Base-by-base conservation (phyloP, 495 filamentous ascomycete genomes). In the Geopyxis carbonaria region DNA sequence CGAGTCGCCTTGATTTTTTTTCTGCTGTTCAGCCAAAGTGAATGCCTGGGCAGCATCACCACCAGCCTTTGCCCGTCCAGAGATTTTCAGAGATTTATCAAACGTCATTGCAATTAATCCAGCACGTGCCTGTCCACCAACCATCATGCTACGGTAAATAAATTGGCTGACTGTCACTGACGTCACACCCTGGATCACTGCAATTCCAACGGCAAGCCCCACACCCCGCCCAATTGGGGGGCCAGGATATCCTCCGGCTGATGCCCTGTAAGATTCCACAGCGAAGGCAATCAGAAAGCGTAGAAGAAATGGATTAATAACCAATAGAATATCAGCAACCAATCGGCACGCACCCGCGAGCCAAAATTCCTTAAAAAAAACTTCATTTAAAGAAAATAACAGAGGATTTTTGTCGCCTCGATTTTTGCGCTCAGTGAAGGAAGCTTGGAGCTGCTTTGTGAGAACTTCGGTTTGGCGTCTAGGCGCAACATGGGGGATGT, bases 401-500 rank as follows among this genome's bases (percentile, higher is more conserved):
- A 97, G 62, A 0, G 86, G 79, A 42, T 78, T 69, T 48, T 80
- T 78, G 25, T 73, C 71, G 18, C 80, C 80, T 18, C 70, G 63
- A 24, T 64, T 64, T 4, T 70, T 64, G 4, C 84, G 70, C 37
- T 63, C 67, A 42, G 77, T 59, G 50, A 93, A 81, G 0, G 78
- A 70, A 23, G 61, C 65, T 16, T 71, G 61, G 18, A 89, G 59
- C 48, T 70, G 78, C 5, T 57, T 55, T 7, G 77, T 71, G 50
- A 93, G 53, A 3, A 70, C 55, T 16, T 81, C 70, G 27, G 78
- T 75, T n/a, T 69, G 63, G 28, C 87, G 68, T 40, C 78, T 56
- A 0, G 86, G 85, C 46, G 92, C 93, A 33, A 94, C 78, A 1
- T 63, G 64, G 75, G 85, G 93, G 41, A 95, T 73, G 53, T 95